Evolutionary conservation across 352 stramenopile genomes (phyloP), one percentile per base, ranked within the genome.

Genomic region (Globisporangium paroecandrum): DNA sequence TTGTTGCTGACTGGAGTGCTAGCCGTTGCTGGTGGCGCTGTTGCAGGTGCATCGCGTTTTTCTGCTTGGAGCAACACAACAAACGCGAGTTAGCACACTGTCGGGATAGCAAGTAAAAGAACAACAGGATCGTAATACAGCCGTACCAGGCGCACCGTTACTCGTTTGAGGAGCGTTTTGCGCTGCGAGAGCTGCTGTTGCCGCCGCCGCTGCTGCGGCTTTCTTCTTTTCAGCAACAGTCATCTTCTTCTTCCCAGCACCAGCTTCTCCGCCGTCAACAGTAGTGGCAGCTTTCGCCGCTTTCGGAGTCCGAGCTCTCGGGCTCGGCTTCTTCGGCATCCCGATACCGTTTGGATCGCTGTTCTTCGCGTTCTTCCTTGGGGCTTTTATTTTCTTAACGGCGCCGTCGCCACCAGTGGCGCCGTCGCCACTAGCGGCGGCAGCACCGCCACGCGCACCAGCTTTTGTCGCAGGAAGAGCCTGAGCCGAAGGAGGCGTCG

Each of bases 271-370:
- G 54, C 65, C 36, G 68, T 77, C 65, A 46, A 55, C 60, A 55
- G 66, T 53, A 25, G 66, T 66, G 13, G 24, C 53, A 47, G 29
- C 56, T 64, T 69, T 65, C 34, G 12, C 56, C 71, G 75, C 32
- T 70, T 74, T 71, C 43, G 70, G 64, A 10, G 55, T 68, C 20
- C 75, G 75, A 49, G 68, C 57, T 36, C 66, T 72, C 3, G 76
- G 73, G 51, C 67, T 82, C 51, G 74, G 64, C 53, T 82, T 82
- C 55, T 78, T 77, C 20, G 43, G 46, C 65, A 63, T 47, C 4
- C 54, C 63, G 8, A 57, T 49, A 32, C 61, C 53, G 4, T 25
- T 57, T 43, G 43, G 6, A 24, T 69, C 25, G 60, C 54, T 24
- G 64, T 58, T 38, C 67, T 78, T 76, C 51, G 68, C 77, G 36